Conservation (phyloP, 1,139 yeast species). For the Casaregolazyma suthepensis region DNA sequence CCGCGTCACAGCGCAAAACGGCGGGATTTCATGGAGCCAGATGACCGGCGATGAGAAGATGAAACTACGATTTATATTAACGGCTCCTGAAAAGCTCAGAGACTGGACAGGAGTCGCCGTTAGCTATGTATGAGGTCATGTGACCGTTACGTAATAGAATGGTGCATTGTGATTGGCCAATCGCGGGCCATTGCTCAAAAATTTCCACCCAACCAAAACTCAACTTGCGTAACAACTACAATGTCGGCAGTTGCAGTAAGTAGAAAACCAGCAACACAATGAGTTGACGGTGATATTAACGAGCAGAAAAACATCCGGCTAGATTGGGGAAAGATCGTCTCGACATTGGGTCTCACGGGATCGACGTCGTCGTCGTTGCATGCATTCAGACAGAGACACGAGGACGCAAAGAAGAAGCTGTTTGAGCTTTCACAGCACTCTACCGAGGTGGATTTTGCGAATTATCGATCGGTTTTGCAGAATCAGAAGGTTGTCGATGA, state of each 20-base stretch:
- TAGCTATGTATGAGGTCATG: neutral
- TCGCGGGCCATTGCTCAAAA: constrained; percentile 1
- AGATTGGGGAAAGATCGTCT: constrained; percentile 90
- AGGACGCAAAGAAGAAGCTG: constrained; percentile 86
- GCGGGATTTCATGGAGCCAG: constrained; percentile 39
- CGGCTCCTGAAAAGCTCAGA: neutral
- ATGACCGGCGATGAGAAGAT: neutral
- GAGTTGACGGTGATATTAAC: neutral
- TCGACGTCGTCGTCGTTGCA: constrained; percentile 82
- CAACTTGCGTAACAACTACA: constrained; percentile 1
- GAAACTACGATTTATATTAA: neutral
- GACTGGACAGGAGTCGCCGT: constrained; percentile 2
- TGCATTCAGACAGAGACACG: constrained; percentile 96
- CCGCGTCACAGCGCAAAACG: constrained; percentile 57
- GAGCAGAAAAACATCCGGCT: constrained; percentile 66
- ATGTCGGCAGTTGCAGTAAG: constrained; percentile 21
- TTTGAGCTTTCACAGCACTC: constrained; percentile 65
- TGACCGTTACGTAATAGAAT: neutral
- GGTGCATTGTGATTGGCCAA: constrained; percentile 4
- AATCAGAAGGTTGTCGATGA: constrained; percentile 76
- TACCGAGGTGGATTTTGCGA: constrained; percentile 70
- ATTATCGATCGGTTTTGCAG: constrained; percentile 75
- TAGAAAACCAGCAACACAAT: neutral
- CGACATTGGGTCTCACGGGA: constrained; percentile 89
- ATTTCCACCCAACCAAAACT: constrained; percentile 9